Conservation (phyloP, 441 rosid genomes). For the Populus trichocarpa region DNA sequence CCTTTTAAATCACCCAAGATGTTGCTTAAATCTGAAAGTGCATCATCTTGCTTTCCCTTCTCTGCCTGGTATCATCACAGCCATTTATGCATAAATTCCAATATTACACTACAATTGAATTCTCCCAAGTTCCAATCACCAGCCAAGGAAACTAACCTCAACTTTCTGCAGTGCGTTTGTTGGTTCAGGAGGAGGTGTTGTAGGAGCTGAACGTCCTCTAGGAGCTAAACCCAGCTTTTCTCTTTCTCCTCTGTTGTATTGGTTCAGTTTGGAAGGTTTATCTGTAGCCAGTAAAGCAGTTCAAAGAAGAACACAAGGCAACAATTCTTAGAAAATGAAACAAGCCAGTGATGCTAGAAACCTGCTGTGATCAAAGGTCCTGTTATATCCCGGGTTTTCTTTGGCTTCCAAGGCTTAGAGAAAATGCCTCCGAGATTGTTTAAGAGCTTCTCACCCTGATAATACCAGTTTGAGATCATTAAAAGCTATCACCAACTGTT, state of each 20-base stretch:
- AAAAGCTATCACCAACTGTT: background rate
- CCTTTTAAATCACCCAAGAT: conserved; percentile 76
- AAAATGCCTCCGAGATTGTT: conserved; percentile 88
- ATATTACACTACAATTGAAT: background rate
- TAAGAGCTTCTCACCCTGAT: conserved; percentile 88
- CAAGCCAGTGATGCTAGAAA: conserved; percentile 29
- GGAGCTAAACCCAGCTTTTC: conserved; percentile 41
- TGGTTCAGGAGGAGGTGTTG: conserved; percentile 29
- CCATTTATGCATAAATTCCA: background rate
- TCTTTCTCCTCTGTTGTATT: conserved; percentile 39
- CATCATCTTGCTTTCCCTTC: conserved; percentile 79
- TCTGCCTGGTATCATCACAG: conserved; percentile 43
- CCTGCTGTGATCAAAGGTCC: conserved; percentile 75
- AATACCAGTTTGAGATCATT: conserved; percentile 13
- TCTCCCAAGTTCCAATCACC: background rate
- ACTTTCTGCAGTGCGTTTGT: conserved; percentile 50
- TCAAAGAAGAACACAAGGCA: background rate
- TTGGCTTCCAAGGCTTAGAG: conserved; percentile 89
- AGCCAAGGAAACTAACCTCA: conserved; percentile 39
- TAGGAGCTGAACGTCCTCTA: conserved; percentile 29
- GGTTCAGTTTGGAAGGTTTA: conserved; percentile 31
- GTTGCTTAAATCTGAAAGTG: conserved; percentile 58
- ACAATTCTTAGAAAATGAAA: background rate
- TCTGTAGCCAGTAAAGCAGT: conserved; percentile 28
- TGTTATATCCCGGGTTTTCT: conserved; percentile 54